Percentiles rank a stretch among this genome's conserved stretches.
Evolutionary conservation across 1,284 basidiomycete species (phyloP).

Genomic region (Gymnopus androsaceus): DNA sequence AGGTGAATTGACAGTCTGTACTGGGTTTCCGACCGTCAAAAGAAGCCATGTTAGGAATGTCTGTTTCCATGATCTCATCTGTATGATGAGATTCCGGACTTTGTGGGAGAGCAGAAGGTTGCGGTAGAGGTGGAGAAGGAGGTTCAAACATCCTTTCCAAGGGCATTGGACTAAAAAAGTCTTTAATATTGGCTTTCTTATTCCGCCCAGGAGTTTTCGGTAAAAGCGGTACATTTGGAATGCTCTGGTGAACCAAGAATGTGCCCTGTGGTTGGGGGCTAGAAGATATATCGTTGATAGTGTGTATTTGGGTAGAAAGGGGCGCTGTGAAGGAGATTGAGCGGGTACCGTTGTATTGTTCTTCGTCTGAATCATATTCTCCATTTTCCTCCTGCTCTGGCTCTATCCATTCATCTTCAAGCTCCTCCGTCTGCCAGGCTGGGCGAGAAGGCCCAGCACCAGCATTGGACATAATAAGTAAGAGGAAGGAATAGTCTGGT

Average conservation of each 20-base stretch:
- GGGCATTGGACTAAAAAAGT: slow-evolving; percentile 83
- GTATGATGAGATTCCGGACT: background rate
- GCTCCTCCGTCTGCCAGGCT: slow-evolving; percentile 78
- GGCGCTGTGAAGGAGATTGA: slow-evolving; percentile 66
- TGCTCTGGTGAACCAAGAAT: slow-evolving; percentile 77
- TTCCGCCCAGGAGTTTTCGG: slow-evolving; percentile 64
- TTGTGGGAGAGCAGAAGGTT: slow-evolving; percentile 17
- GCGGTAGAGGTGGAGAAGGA: slow-evolving; percentile 64
- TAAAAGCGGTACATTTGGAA: slow-evolving; percentile 53
- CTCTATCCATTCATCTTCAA: slow-evolving; percentile 80
- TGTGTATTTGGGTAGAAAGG: slow-evolving; percentile 54
- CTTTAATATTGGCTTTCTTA: slow-evolving; percentile 67
- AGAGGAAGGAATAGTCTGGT: background rate
- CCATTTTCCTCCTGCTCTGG: slow-evolving; percentile 38
- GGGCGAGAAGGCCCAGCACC: slow-evolving; percentile 39
- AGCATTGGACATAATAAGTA: background rate
- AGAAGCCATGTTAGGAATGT: slow-evolving; percentile 41
- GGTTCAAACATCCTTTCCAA: slow-evolving; percentile 91
- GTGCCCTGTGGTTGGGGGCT: slow-evolving; percentile 57
- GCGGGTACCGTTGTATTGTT: slow-evolving; percentile 38
- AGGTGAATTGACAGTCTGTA: slow-evolving; percentile 72
- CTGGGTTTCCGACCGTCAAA: slow-evolving; percentile 41
- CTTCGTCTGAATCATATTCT: slow-evolving; percentile 31
- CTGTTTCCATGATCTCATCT: slow-evolving; percentile 41
- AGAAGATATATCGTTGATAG: slow-evolving; percentile 34